Base-by-base conservation (phyloP, 805 yeast species). In the Maudiozyma bulderi region DNA sequence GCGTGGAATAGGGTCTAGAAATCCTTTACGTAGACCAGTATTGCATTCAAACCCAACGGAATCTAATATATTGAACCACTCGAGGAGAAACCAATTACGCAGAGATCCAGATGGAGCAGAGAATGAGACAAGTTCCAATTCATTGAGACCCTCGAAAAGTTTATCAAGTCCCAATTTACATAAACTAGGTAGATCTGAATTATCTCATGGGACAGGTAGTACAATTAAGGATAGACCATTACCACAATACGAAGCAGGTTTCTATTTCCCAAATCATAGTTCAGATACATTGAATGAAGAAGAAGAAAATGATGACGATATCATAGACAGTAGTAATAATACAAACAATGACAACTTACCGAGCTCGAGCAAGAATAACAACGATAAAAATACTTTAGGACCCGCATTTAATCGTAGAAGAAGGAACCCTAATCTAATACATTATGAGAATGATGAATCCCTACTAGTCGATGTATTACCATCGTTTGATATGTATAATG, bases 401-500 rank as follows among this genome's bases (percentile, higher is more conserved):
- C 26, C 26, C 26, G 26, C 26, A 20, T 13, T 20, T 20, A 28
- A 40, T 13, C 34, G 42, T 10, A 39, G 31, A 28, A 39, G 42
- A 11, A 30, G 45, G 13, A 43, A 47, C 38, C 28, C 46, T 11
- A 59, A 42, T 42, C 15, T 42, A 15, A 57, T 38, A 54, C 49
- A 47, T 37, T 42, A 46, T 43, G 49, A 45, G n/a, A 46, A 52
- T 32, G 52, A 48, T 26, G 55, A 52, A 39, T 52, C 55, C 7
- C 35, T 52, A 37, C 38, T 52, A 10, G 68, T 78, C 46, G 86
- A 82, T 55, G 75, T 82, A 2, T 61, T 82, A 35, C 89, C 87
- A 0, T 80, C 86, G 0, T 82, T 81, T 57, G 84, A 81, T 52
- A 78, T 82, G 81, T 81, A 79, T 57, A 80, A 78, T 55, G 73